Percentiles rank a stretch among this genome's conserved stretches.
These are phyloP conservation scores for Fusarium gaditjirri DNA, from an alignment of 2,329 filamentous ascomycete genomes.

Conservation along the genomic window DNA sequence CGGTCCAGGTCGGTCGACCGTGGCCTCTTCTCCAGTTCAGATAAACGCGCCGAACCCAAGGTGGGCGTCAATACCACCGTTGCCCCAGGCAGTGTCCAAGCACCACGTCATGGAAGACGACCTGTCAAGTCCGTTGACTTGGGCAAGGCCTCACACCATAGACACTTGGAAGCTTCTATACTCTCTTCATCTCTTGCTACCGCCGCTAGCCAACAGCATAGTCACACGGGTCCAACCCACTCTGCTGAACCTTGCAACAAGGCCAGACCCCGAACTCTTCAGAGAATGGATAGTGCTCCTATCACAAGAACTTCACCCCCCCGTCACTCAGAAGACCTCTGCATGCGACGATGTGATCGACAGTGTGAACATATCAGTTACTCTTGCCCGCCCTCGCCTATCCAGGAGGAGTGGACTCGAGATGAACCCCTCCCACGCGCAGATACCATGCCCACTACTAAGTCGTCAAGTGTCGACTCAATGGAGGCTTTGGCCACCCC, in stretches of 20 bases:
- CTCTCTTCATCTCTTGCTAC: constrained; percentile 53
- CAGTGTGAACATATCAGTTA: constrained; percentile 42
- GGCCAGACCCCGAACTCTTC: constrained; percentile 60
- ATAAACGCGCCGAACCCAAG: constrained; percentile 72
- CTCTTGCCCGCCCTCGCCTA: constrained; percentile 59
- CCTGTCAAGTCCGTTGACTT: constrained; percentile 59
- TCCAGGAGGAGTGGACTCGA: constrained; percentile 52
- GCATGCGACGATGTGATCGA: constrained; percentile 8
- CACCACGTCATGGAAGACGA: constrained; percentile 55
- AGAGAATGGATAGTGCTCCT: constrained; percentile 51
- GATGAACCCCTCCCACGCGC: constrained; percentile 50
- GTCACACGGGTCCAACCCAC: constrained; percentile 58
- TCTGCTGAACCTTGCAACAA: constrained; percentile 49
- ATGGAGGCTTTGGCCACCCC: constrained; percentile 61
- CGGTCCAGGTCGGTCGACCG: constrained; percentile 73
- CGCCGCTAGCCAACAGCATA: constrained; percentile 54
- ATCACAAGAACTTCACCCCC: constrained; percentile 27
- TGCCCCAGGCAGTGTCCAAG: constrained; percentile 69
- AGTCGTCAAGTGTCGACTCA: constrained; percentile 65
- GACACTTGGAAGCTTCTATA: constrained; percentile 50
- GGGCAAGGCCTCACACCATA: constrained; percentile 44
- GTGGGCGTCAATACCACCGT: constrained; percentile 71
- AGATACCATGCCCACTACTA: constrained; percentile 56
- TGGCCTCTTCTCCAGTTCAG: constrained; percentile 65
- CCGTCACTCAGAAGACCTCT: constrained; percentile 27